Evolutionary conservation across 305 asterid species (phyloP).

Genomic region (Solanum hybrid): DNA sequence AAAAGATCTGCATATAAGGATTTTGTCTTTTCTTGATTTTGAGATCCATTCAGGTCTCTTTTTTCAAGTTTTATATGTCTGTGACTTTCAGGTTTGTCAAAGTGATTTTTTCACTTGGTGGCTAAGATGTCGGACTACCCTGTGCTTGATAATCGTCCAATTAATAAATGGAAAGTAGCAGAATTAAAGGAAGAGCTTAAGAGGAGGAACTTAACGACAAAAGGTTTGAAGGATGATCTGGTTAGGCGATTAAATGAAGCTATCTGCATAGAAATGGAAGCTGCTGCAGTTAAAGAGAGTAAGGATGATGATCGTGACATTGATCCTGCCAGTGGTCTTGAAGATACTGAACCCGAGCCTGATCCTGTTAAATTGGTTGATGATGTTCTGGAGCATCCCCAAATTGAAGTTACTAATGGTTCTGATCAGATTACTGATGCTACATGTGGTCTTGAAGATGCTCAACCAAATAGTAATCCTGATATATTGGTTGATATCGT

Average conservation of each 20-base stretch:
- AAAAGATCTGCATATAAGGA: not conserved
- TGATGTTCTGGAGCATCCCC: not conserved
- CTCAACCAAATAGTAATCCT: slow-evolving; percentile 11
- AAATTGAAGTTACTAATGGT: not conserved
- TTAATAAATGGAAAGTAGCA: slow-evolving; percentile 82
- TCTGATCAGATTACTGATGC: not conserved
- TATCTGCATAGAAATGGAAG: slow-evolving; percentile 42
- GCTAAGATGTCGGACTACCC: slow-evolving; percentile 48
- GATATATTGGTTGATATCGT: not conserved
- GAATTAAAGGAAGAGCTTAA: slow-evolving; percentile 88
- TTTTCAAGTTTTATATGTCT: not conserved
- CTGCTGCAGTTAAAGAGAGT: not conserved
- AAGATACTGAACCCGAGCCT: not conserved
- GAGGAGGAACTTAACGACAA: slow-evolving; percentile 47
- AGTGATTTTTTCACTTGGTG: not conserved
- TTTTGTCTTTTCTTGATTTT: not conserved
- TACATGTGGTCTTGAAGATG: slow-evolving; percentile 10
- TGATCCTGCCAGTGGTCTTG: slow-evolving; percentile 2
- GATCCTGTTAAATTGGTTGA: not conserved
- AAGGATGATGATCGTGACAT: not conserved
- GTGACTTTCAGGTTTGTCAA: not conserved
- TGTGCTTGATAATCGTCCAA: slow-evolving; percentile 47
- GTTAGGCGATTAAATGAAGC: slow-evolving; percentile 75
- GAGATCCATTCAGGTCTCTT: not conserved
- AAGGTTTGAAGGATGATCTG: slow-evolving; percentile 77